A percentile compares a stretch with the other conserved stretches of the same genome.
Conservation (phyloP, 2,329 filamentous ascomycete species). For the Cercospora sojina region DNA sequence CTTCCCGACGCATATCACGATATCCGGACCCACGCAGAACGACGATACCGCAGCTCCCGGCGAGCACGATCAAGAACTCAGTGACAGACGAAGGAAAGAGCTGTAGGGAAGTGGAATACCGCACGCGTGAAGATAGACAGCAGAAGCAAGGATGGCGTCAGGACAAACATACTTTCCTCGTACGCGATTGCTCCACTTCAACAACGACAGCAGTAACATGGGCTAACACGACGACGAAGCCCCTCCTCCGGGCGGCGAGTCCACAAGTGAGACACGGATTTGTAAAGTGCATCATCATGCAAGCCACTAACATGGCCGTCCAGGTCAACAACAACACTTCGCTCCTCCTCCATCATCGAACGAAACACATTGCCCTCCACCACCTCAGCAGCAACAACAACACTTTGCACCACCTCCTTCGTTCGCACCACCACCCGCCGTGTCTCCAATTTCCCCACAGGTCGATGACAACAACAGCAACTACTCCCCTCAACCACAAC, state of each 20-base stretch:
- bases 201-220: neutral
- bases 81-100: neutral
- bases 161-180: neutral
- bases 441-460: conserved; percentile 37
- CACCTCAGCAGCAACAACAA: conserved; percentile 30
- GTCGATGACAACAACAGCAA: conserved; percentile 12
- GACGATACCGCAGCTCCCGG: neutral
- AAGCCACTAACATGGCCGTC: neutral
- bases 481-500: conserved; percentile 14
- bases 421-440: conserved; percentile 27
- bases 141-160: neutral
- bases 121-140: neutral
- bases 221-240: neutral
- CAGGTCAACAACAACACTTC: conserved; percentile 14
- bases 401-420: conserved; percentile 35
- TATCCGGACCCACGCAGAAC: neutral
- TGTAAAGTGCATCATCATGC: neutral
- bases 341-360: conserved; percentile 17
- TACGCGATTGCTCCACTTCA: neutral
- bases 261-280: neutral
- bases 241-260: neutral
- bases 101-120: neutral
- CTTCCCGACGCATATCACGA: neutral
- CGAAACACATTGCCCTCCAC: conserved; percentile 30
- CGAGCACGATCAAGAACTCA: neutral